Percentiles rank a stretch among this genome's conserved stretches.
phyloP scores from a whole-genome alignment of 352 stramenopile genomes.

The Phytophthora ohioensis region DNA sequence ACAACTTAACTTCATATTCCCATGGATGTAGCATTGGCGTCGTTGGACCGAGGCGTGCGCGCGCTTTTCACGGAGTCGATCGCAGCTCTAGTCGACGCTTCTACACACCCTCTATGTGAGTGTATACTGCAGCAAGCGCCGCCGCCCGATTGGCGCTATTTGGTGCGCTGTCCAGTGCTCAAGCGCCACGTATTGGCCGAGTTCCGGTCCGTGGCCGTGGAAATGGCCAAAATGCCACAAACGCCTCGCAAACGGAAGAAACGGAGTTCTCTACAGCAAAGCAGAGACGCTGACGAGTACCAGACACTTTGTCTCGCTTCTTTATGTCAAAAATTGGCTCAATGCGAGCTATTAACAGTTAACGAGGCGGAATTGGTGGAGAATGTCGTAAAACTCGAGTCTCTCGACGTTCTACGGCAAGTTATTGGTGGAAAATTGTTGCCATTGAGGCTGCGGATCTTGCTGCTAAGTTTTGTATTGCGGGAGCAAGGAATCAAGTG shows the following conservation, averaged over 20 bases:
- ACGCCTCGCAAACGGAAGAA: conserved; percentile 42
- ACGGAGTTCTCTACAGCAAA: conserved; percentile 19
- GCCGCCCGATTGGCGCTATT: conserved; percentile 37
- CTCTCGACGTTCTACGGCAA: conserved; percentile 29
- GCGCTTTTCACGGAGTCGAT: conserved; percentile 48
- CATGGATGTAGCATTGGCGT: conserved; percentile 46
- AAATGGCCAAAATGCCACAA: conserved; percentile 34
- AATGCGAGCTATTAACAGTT: conserved; percentile 48
- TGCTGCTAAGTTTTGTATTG: conserved; percentile 44
- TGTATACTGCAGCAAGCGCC: conserved; percentile 31
- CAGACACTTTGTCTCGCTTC: conserved; percentile 40
- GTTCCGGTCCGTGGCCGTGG: conserved; percentile 31
- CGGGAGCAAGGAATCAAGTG: conserved; percentile 22
- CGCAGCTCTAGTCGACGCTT: neutral
- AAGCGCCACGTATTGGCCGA: conserved; percentile 53
- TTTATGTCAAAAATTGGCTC: conserved; percentile 48
- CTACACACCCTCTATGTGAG: conserved; percentile 52
- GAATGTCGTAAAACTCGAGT: conserved; percentile 27
- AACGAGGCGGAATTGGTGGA: conserved; percentile 27
- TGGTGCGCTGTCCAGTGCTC: conserved; percentile 55
- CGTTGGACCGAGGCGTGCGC: conserved; percentile 51
- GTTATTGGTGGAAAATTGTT: conserved; percentile 31
- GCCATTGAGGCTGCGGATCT: conserved; percentile 39
- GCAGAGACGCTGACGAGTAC: conserved; percentile 21
- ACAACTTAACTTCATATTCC: conserved; percentile 6